Evolutionary conservation across 768 basidiomycete genomes (phyloP), one percentile per base, ranked within the genome.

Genomic region (Roridomyces roridus): DNA sequence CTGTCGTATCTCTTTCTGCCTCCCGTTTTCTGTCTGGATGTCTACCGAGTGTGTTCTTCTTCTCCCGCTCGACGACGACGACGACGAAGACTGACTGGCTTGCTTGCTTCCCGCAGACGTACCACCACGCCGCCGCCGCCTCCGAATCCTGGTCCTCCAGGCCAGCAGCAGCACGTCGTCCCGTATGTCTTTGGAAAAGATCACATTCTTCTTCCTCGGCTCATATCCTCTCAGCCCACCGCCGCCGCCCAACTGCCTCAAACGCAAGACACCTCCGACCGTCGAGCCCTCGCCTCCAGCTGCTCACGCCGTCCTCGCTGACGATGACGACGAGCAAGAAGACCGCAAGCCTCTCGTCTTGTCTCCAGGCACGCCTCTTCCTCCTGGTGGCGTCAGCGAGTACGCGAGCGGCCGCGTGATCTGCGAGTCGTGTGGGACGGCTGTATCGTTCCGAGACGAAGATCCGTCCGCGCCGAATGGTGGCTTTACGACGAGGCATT

Each of bases 391-490:
- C n/a, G n/a, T n/a, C n/a, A n/a, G n/a, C 69, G 89, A 91, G 68
- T 89, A 89, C 74, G 82, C 83, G 65, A 76, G 81, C 0, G 88
- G 88, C 18, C 81, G 79, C 46, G 83, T 92, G 55, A 79, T 80
- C 44, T 91, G 89, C 71, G 84, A 86, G 57, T 74, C 76, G 8
- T 92, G 90, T 64, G 81, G 83, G 10, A 74, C 78, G 21, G 74
- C 78, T 12, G 82, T 92, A 48, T 83, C 87, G 5, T 87, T 90
- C 70, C 78, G 88, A 21, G 88, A 91, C 69, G 85, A 86, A 28
- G 68, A 71, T 12, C 79, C 84, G 28, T 84, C 84, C 2, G 29
- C 29, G 29, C 31, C 31, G 31, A 34, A 34, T 10, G 82, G 75
- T 17, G 20, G 18, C 3, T 90, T 91, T 68, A 88, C 88, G 34